Conservation (phyloP, 1,139 yeast species). For the Pichia sp. region DNA sequence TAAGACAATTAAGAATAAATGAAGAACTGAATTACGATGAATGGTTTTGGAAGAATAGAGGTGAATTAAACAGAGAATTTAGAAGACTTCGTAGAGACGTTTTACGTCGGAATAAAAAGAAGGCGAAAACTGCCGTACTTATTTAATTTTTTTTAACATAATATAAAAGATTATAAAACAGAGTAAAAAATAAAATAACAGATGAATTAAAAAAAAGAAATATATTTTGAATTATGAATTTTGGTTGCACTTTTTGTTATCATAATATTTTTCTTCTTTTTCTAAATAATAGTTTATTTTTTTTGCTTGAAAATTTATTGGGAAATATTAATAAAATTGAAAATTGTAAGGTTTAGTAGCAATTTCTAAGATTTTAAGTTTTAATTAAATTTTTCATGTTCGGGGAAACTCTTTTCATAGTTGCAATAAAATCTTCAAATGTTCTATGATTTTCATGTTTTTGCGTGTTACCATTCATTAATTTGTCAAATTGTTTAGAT, state of each 20-base stretch:
- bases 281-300: no score
- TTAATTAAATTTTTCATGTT: constrained; percentile 69
- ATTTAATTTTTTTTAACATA: not conserved
- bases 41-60: constrained; percentile 80
- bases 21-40: constrained; percentile 57
- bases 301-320: no score
- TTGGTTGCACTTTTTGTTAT: constrained; percentile 19
- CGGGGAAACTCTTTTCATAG: constrained; percentile 99
- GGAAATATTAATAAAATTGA: no score
- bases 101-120: constrained; percentile 39
- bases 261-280: constrained; percentile 16
- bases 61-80: constrained; percentile 71
- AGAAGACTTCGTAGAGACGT: constrained; percentile 73
- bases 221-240: no score
- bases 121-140: constrained; percentile 3
- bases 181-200: not conserved
- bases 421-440: constrained; percentile 89
- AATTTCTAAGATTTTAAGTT: no score
- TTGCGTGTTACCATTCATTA: constrained; percentile 84
- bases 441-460: constrained; percentile 72
- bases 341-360: no score
- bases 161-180: not conserved
- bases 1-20: constrained; percentile 37
- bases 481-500: constrained; percentile 82
- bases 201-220: not conserved